phyloP scores from a whole-genome alignment of 1,139 yeast genomes.

The Eremothecium gossypii region DNA sequence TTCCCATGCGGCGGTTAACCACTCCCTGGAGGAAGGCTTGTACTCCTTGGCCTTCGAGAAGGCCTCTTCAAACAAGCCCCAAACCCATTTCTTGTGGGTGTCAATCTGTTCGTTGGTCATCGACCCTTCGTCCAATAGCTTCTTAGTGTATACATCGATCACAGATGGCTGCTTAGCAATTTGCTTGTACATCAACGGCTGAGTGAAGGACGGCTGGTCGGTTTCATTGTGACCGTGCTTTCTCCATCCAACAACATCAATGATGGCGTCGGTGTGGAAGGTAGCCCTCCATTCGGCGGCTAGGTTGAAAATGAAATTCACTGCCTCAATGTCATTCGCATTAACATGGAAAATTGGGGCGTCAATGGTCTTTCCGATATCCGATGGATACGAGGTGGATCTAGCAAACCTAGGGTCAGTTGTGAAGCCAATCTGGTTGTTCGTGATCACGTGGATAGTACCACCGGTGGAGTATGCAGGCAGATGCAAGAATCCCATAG shows the following conservation, averaged over 20 bases:
- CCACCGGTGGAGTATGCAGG: constrained; percentile 99
- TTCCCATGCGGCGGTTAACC: constrained; percentile 99
- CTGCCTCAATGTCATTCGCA: constrained; percentile 95
- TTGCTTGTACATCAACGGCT: constrained; percentile 91
- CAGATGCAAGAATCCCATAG: constrained; percentile 86
- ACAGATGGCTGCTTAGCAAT: constrained; percentile 85
- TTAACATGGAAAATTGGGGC: constrained; percentile 99
- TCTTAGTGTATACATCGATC: constrained; percentile 71
- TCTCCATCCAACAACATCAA: constrained; percentile 97
- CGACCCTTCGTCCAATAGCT: constrained; percentile 76
- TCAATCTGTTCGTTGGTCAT: constrained; percentile 84
- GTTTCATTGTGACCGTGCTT: constrained; percentile 99
- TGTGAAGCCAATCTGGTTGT: constrained; percentile 98
- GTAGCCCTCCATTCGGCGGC: constrained; percentile 99
- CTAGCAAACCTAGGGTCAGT: constrained; percentile 97
- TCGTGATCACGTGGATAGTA: constrained; percentile 89
- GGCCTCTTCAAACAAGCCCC: constrained; percentile 88
- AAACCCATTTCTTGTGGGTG: constrained; percentile 97
- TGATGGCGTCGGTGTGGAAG: constrained; percentile 91
- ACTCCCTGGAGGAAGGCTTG: constrained; percentile 87
- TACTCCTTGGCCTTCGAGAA: constrained; percentile 82
- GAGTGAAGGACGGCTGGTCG: constrained; percentile 98
- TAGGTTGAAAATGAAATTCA: constrained; percentile 81
- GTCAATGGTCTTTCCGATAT: constrained; percentile 89
- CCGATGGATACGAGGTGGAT: constrained; percentile 97